Evolutionary conservation across 2,329 filamentous ascomycete species (phyloP).

Genomic region (Botrytis medusae): DNA sequence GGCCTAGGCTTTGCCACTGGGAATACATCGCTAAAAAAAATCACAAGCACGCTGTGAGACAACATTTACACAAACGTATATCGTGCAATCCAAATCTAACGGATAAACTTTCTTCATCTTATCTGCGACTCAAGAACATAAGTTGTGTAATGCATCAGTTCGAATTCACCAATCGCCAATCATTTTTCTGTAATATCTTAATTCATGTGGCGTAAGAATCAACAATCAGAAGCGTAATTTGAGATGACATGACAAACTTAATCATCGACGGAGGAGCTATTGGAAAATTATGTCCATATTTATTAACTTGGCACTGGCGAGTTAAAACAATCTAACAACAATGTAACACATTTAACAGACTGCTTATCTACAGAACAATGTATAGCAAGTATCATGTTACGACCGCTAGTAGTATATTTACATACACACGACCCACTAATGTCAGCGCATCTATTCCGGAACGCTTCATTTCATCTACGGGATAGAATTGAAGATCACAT

Average conservation of each 20-base stretch:
- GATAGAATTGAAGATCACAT: background rate
- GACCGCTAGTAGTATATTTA: background rate
- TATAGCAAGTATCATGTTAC: background rate
- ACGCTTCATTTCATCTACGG: background rate
- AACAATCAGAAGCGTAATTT: background rate
- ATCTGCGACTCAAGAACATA: background rate
- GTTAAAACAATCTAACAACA: background rate
- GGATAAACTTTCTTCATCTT: background rate
- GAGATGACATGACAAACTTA: background rate
- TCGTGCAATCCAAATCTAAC: background rate
- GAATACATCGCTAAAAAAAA: background rate
- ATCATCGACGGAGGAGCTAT: background rate
- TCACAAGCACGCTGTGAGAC: background rate
- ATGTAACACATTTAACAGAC: background rate
- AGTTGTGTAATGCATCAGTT: background rate
- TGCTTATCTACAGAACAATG: background rate
- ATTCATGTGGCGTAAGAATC: background rate
- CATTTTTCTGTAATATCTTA: background rate
- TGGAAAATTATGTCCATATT: fast-evolving
- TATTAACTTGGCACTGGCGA: background rate
- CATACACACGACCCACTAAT: background rate
- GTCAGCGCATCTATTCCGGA: background rate
- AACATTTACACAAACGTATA: background rate
- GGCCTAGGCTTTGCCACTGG: background rate
- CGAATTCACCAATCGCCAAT: background rate